Evolutionary conservation across 202 grass and related monocot species (phyloP), one percentile per base, ranked within the genome.

Genomic region (Zoysia matrella): DNA sequence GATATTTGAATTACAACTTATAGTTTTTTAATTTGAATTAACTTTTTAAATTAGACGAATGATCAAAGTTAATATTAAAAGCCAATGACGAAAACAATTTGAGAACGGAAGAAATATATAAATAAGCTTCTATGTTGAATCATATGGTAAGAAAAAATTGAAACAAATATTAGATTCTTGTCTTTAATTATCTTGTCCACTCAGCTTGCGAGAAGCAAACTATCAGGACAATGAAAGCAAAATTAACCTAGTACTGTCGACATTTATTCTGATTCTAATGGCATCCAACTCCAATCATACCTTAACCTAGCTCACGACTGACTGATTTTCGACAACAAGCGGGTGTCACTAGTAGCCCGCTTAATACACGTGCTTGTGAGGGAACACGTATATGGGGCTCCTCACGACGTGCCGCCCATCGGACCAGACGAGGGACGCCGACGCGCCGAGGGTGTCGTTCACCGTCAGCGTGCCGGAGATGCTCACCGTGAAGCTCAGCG

Each of bases 351-450:
- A 56, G 0, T 30, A 60, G 43, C 46, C 6, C 54, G 6, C 15
- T 60, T 18, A 60, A 22, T 2, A 11, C 2, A 45, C 36, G 64
- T 46, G 51, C 1, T 57, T 80, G 1, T 7, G 15, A 14, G 76
- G 52, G n/a, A 74, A 86, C 30, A 86, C 83, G 30, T 74, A 80
- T 2, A 80, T 57, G 13, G 82, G 73, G 64, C 86, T 88, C 74
- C 89, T 79, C 0, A 83, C 83, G 0, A 15, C 18, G 36, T 91
- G 79, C 69, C 13, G 75, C 9, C 89, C 86, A 10, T 91, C 89
- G 7, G 79, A 82, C 86, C 82, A 91, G 10, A 82, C 53, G 56
- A 91, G 14, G 0, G 67, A 58, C 5, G 69, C 82, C 13, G 81
- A 88, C 0, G 53, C 50, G 2, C 72, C 47, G 1, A 36, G 0